A percentile compares a stretch with the other conserved stretches of the same genome.
Evolutionary conservation across 129 eudicot species (phyloP).

Genomic region (Saposhnikovia divaricata): DNA sequence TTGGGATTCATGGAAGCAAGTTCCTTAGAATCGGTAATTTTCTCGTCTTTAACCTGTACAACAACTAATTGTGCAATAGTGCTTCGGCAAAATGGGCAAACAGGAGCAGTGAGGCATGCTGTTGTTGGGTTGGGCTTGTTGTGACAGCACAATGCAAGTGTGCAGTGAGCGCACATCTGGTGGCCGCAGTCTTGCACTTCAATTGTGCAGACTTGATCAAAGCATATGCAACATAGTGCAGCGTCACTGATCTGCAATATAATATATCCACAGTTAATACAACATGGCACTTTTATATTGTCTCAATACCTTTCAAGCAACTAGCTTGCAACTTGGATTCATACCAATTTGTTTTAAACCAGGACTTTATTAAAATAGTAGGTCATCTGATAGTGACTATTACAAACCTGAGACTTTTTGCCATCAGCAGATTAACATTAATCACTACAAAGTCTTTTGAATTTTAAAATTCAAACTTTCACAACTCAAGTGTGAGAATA

Average conservation of each 20-base stretch:
- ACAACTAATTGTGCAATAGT: slow-evolving; percentile 52
- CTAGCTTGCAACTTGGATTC: not conserved
- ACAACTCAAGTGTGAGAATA: not conserved
- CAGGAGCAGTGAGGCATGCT: slow-evolving; percentile 46
- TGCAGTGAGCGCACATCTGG: slow-evolving; percentile 97
- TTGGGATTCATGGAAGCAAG: slow-evolving; percentile 23
- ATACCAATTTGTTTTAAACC: not conserved
- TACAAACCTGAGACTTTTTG: not conserved
- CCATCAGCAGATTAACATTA: not conserved
- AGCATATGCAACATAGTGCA: slow-evolving; percentile 89
- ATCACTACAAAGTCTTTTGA: not conserved
- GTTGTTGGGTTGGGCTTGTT: slow-evolving; percentile 90
- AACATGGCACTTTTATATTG: not conserved
- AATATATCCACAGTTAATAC: not conserved
- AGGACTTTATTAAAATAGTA: not conserved
- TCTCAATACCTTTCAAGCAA: not conserved
- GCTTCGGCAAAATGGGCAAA: slow-evolving; percentile 97
- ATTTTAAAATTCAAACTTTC: not conserved
- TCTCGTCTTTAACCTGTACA: slow-evolving; percentile 3
- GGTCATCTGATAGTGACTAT: not conserved
- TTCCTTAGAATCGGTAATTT: slow-evolving; percentile 13
- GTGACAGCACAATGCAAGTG: slow-evolving; percentile 91
- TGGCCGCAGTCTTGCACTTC: slow-evolving; percentile 98
- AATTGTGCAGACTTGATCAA: slow-evolving; percentile 88
- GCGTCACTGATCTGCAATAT: slow-evolving; percentile 70